Evolutionary conservation across 768 basidiomycete species (phyloP).

Genomic region (Termitomyces sp.): DNA sequence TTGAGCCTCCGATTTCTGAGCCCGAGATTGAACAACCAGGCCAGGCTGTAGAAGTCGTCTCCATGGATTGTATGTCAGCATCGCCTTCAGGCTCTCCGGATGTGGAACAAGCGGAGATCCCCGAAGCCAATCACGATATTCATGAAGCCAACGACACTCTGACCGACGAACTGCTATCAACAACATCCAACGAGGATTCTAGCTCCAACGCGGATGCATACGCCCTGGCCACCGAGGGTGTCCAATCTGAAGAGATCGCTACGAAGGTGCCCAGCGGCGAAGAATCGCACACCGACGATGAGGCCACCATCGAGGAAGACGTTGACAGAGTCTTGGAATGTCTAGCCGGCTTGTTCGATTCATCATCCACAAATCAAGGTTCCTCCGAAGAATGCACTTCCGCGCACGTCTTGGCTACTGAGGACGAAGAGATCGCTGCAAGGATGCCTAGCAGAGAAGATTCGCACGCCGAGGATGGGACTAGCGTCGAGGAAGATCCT

Average conservation of each 20-base stretch:
- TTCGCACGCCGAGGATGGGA: neutral
- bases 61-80: neutral
- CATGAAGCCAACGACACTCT: neutral
- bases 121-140: neutral
- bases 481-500: neutral
- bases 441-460: neutral
- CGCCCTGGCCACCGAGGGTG: neutral
- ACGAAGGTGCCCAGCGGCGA: neutral
- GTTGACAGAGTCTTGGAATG: neutral
- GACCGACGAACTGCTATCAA: neutral
- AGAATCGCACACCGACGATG: neutral
- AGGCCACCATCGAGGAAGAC: neutral
- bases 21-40: neutral
- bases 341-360: neutral
- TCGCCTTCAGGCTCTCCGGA: no score
- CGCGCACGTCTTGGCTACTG: no score
- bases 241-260: neutral
- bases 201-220: no score
- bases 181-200: neutral
- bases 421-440: neutral
- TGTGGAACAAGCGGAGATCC: neutral
- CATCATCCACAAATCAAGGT: neutral
- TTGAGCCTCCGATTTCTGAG: neutral
- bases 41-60: neutral
- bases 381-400: neutral